A percentile compares a stretch with the other conserved stretches of the same genome.
These are phyloP conservation scores for Exophiala spinifera DNA, from an alignment of 2,329 filamentous ascomycete genomes.

Conservation along the genomic window DNA sequence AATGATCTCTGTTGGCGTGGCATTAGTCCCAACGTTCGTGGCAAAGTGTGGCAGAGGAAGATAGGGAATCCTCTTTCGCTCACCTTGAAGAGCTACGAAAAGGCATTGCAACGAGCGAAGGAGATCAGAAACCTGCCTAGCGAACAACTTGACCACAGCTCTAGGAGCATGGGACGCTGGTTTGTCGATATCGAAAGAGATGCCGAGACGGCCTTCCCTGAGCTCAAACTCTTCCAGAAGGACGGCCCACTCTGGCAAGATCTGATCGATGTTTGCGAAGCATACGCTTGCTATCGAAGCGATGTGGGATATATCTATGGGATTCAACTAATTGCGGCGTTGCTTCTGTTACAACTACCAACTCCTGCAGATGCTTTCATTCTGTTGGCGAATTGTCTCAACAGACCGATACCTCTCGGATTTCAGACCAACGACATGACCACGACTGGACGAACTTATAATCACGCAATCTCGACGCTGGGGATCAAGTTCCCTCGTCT, in stretches of 20 bases:
- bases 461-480: slow-evolving; percentile 54
- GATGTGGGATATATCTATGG: slow-evolving; percentile 61
- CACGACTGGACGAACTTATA: slow-evolving; percentile 56
- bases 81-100: slow-evolving; percentile 53
- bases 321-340: slow-evolving; percentile 58
- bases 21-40: slow-evolving; percentile 55
- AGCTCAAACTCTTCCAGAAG: slow-evolving; percentile 56
- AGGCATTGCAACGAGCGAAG: slow-evolving; percentile 56
- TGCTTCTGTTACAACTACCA: slow-evolving; percentile 57
- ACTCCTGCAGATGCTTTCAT: slow-evolving; percentile 55
- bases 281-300: slow-evolving; percentile 62
- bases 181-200: slow-evolving; percentile 54
- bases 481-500: slow-evolving; percentile 58
- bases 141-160: slow-evolving; percentile 41
- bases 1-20: slow-evolving; percentile 65
- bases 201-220: slow-evolving; percentile 54
- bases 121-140: slow-evolving; percentile 41
- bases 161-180: slow-evolving; percentile 49
- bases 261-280: slow-evolving; percentile 58
- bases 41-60: slow-evolving; percentile 57
- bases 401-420: slow-evolving; percentile 58
- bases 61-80: slow-evolving; percentile 61
- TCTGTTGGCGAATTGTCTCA: slow-evolving; percentile 59
- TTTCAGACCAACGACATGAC: slow-evolving; percentile 58
- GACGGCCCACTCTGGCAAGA: slow-evolving; percentile 54